Base-by-base conservation (phyloP, 2,329 filamentous ascomycete species). In the Aspergillus sp. region DNA sequence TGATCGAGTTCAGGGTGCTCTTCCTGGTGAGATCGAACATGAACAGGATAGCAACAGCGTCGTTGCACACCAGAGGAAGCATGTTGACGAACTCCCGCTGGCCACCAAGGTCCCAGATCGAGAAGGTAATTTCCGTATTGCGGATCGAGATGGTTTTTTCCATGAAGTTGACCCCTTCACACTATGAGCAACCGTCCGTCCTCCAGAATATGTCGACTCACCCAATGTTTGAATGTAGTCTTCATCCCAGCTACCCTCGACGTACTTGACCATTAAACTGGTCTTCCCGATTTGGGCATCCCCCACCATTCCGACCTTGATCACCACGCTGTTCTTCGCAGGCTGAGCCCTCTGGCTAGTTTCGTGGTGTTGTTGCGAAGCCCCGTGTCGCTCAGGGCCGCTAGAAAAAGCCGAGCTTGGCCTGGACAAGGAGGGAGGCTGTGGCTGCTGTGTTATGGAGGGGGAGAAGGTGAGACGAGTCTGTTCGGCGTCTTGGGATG, bases 61-160 rank as follows among this genome's bases (percentile, higher is more conserved):
- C 91, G 60, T 98, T 98, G 71, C 91, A 98, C 39, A 98, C 91
- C n/a, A 98, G 74, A 14, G 91, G 91, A 41, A 98, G 70, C 91
- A 98, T 98, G 69, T 98, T 98, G 64, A 98, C 91, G 55, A 98
- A 98, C 65, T 98, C 91, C 55, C 91, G 81, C 68, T 98, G 91
- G 45, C 91, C 91, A 49, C 91, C 91, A 34, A 98, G 66, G 69
- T 98, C 91, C 91, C 91, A 98, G 57, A 98, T 98, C 40, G 86
- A 94, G 66, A 98, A 98, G 26, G 91, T 98, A 61, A 98, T 98
- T 64, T 98, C 91, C 11, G 91, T 98, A 64, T 98, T 98, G 41
- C 91, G 83, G 62, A 98, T 98, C 42, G 86, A 93, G 57, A 98
- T 98, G 22, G 91, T 98, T 73, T 98, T 98, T 63, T 98, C 91